Evolutionary conservation across 2,329 filamentous ascomycete genomes (phyloP), one percentile per base, ranked within the genome.

Genomic region (Colletotrichum plurivorum): DNA sequence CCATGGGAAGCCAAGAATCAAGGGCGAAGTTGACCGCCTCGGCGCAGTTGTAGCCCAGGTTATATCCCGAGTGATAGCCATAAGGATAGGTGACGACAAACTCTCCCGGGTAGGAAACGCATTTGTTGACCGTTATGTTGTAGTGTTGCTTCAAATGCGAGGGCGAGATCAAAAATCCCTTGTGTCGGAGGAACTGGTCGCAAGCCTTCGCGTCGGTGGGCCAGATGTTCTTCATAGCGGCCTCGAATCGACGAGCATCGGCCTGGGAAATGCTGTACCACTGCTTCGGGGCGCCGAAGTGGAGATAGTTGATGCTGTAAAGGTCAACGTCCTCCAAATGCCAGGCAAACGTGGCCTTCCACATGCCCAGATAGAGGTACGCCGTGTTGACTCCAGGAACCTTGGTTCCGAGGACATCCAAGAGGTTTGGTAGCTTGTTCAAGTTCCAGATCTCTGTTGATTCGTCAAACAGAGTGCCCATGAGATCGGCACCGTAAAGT

Each of bases 231-330:
- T 93, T 95, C 96, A 99, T 99, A 49, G 94, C 95, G 45, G 91
- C 90, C 80, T 99, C 96, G 75, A 99, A 99, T 16, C 93, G 92
- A 58, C 94, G 90, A 15, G 95, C 94, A 78, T 99, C 96, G 73
- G 93, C 93, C 79, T 98, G 97, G 0, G 95, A 97, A 73, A 99
- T 98, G 80, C 95, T 98, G 83, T 99, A 99, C 96, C 96, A 99
- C 79, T 99, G 96, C 82, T 99, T 99, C 0, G 96, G 96, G 1
- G 96, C 96, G 63, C 96, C 96, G 79, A 99, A 99, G 77, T 99
- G 96, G 69, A 99, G 94, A 79, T 98, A 99, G 83, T 99, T 99
- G 87, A 99, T 99, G 79, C 95, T 98, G 89, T 99, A 99, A 5
- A 99, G 88, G 83, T 99, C 96, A 49, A 99, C 95, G 78, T 99